A percentile compares a stretch with the other conserved stretches of the same genome.
Evolutionary conservation across 805 yeast genomes (phyloP).

Genomic region (Schwanniomyces polymorphus): DNA sequence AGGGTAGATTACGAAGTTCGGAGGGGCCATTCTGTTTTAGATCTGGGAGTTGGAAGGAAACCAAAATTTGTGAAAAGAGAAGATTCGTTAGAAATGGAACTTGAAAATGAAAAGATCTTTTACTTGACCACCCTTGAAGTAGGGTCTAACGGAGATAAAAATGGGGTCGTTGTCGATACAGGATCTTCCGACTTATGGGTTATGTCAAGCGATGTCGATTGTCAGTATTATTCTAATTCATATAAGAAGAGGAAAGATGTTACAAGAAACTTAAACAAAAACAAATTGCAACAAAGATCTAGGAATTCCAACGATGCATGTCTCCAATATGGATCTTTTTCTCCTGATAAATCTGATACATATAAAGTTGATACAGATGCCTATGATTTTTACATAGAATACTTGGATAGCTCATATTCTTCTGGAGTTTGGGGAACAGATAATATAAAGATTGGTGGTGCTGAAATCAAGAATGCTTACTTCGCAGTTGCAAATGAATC

Average conservation of each 20-base stretch:
- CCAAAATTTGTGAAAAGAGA: constrained; percentile 3
- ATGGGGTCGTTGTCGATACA: constrained; percentile 30
- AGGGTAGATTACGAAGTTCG: constrained; percentile 18
- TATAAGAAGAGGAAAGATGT: background rate
- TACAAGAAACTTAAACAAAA: background rate
- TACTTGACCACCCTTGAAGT: constrained; percentile 14
- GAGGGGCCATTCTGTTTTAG: constrained; percentile 12
- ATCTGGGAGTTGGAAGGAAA: constrained; percentile 6
- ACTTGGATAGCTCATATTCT: constrained; percentile 51
- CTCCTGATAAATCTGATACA: constrained; percentile 27
- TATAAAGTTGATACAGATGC: constrained; percentile 28
- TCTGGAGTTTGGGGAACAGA: constrained; percentile 48
- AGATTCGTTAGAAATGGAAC: constrained; percentile 6
- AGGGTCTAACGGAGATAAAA: constrained; percentile 18
- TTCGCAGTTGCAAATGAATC: constrained; percentile 16
- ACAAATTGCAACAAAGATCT: constrained; percentile 20
- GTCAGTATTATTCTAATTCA: constrained; percentile 9
- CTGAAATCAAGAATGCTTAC: constrained; percentile 3
- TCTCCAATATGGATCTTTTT: constrained; percentile 37
- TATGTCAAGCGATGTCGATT: constrained; percentile 11
- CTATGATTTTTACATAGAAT: constrained; percentile 34
- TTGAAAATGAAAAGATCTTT: constrained; percentile 11
- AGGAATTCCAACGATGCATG: constrained; percentile 21
- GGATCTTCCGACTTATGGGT: constrained; percentile 37
- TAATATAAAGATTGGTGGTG: constrained; percentile 10